Evolutionary conservation across 2,329 filamentous ascomycete species (phyloP).

Genomic region (Apiospora kogelbergensis): DNA sequence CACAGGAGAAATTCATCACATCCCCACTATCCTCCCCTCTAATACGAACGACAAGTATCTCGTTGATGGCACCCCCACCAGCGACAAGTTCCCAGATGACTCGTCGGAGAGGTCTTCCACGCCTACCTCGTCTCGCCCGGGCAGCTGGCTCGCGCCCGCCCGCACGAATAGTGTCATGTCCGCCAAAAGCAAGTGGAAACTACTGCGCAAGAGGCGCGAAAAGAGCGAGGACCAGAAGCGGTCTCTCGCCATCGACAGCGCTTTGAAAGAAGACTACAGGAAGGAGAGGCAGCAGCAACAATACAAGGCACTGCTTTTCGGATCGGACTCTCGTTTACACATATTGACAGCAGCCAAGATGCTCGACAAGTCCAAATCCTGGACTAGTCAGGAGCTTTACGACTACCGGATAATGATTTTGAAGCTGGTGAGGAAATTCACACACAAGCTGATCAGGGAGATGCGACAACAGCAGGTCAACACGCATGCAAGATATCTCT

Average conservation of each 20-base stretch:
- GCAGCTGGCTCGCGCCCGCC: background rate
- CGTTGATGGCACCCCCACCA: slow-evolving; percentile 1
- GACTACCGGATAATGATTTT: slow-evolving; percentile 6
- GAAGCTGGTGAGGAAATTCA: slow-evolving; percentile 3
- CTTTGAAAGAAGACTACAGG: slow-evolving; percentile 7
- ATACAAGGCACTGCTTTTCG: slow-evolving; percentile 11
- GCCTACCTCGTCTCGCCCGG: background rate
- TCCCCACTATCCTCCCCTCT: background rate
- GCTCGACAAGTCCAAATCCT: background rate
- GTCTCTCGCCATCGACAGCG: slow-evolving; percentile 10
- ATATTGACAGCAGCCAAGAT: slow-evolving; percentile 9
- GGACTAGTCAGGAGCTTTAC: slow-evolving; percentile 3
- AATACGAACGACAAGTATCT: slow-evolving; percentile 9
- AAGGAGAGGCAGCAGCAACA: slow-evolving; percentile 8
- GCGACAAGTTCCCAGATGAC: background rate
- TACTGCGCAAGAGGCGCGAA: background rate
- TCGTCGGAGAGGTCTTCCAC: background rate
- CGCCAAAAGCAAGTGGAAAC: background rate
- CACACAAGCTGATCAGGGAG: slow-evolving; percentile 1
- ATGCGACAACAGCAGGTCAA: slow-evolving; percentile 6
- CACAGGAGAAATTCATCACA: slow-evolving; percentile 1
- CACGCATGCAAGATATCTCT: slow-evolving; percentile 9
- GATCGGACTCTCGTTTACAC: slow-evolving; percentile 9
- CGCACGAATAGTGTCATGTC: slow-evolving; percentile 3
- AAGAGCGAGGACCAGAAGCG: slow-evolving; percentile 6